Base-by-base conservation (phyloP, 306 rosid species). In the Cyamopsis tetragonoloba region DNA sequence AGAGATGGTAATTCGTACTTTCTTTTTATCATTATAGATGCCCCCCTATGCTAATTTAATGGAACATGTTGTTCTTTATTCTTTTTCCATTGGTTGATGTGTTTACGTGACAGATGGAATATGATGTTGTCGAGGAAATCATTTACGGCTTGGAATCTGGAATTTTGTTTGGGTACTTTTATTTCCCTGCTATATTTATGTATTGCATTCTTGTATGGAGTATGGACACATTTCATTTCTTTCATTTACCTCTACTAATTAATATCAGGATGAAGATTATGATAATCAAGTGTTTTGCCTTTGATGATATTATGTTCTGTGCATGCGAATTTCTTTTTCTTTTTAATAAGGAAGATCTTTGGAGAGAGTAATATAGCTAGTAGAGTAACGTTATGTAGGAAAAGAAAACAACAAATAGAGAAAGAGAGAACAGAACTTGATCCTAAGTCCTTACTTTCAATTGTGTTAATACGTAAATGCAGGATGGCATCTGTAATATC, bases 401-500 rank as follows among this genome's bases (percentile, higher is more conserved):
- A 3, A 7, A n/a, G 7, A 66, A 49, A 22, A 50, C 7, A 48
- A 13, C 18, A 66, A 15, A 1, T 39, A 26, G 15, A 37, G 2
- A 9, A 4, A 24, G 6, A 38, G 28, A 50, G 10, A 43, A 56
- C 31, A 20, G 24, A 44, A 74, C 20, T 37, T 58, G 74, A 57
- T 57, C 27, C 65, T 42, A 31, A 10, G 57, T 53, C 50, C 57
- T 42, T 20, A 18, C 17, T 22, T 27, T 57, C 54, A 54, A 19
- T 50, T 20, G 43, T 39, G 60, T 47, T 63, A 66, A 59, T 62
- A 18, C 28, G 20, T 57, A 20, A 67, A 55, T 85, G 82, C 88
- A 92, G 98, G 91, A 86, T 92, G 88, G 89, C 98, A 56, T 89
- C 98, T 55, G 98, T 92, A 35, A 87, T 87, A 74, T 92, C 98